Evolutionary conservation across 208 protist genomes (phyloP), one percentile per base, ranked within the genome.

Genomic region (Vickermania spadyakhi): DNA sequence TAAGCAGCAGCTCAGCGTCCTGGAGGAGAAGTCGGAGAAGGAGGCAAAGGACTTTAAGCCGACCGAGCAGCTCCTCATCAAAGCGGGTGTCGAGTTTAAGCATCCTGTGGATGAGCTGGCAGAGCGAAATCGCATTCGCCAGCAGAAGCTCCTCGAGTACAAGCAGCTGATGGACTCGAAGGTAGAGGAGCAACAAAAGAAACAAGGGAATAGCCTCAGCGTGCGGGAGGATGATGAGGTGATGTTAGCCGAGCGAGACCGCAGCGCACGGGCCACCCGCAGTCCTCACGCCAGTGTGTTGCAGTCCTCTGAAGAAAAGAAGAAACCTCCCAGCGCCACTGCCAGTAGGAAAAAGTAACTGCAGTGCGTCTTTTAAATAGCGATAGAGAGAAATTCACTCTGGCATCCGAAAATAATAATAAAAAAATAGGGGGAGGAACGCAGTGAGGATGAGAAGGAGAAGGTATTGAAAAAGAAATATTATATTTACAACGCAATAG

Each of bases 121-220:
- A 4, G 64, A 86, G 55, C 80, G 78, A 53, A 94, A 85, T 59
- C 45, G 60, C 27, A 56, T 64, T 29, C 81, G 87, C 14, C 72
- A 78, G 28, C 79, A 84, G 64, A 89, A 87, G 50, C 68, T 94
- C 7, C 31, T 91, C 11, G 81, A 90, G 68, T 94, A 94, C 60
- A 76, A 90, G 31, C 55, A 79, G 56, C 72, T 91, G 14, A 87
- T 91, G 60, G 70, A 84, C 7, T 61, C 65, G 1, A 57, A 59
- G 30, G 66, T 73, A 28, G n/a, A 51, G 13, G 56, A 55, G 51
- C 25, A 18, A 23, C 51, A 55, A 11, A 18, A 27, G 25, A 18
- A 27, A 7, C 5, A 55, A 5, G 51, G 51, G 13, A 18, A 18
- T 49, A 5, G 11, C 5, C 5, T 27, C 13, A 11, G 11, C 7